Conservation (phyloP, 148 eudicot species). For the Vaccinium macrocarpon region DNA sequence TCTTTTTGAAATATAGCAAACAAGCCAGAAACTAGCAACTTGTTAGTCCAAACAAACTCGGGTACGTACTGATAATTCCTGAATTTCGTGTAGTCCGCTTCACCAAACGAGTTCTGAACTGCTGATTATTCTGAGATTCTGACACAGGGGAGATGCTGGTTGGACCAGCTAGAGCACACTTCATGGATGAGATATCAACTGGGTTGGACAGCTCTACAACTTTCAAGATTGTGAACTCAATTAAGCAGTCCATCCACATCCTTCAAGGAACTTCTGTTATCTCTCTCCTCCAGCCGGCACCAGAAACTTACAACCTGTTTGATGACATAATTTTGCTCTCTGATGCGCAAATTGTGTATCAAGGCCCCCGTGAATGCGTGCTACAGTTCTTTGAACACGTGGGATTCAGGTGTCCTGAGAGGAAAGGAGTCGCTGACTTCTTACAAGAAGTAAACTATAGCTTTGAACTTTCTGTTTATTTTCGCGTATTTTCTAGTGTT, state of each 20-base stretch:
- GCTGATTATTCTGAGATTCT: background rate
- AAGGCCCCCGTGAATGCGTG: background rate
- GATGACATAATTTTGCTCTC: constrained; percentile 2
- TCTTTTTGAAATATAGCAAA: background rate
- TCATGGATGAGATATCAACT: constrained; percentile 6
- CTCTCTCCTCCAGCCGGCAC: constrained; percentile 2
- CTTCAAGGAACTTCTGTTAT: background rate
- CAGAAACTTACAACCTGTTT: background rate
- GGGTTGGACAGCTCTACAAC: constrained; percentile 8
- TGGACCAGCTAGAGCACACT: constrained; percentile 9
- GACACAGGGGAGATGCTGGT: constrained; percentile 34
- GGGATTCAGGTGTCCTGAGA: constrained; percentile 3
- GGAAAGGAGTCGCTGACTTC: constrained; percentile 4
- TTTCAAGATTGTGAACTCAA: background rate
- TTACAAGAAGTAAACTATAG: background rate
- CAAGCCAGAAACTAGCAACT: background rate
- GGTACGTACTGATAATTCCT: background rate
- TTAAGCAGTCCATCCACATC: background rate
- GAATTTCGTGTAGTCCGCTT: background rate
- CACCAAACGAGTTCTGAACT: background rate
- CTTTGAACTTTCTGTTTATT: background rate
- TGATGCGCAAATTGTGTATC: background rate
- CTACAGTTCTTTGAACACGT: constrained; percentile 2
- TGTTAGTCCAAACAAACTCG: background rate
- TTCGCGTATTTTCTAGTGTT: background rate